Conservation (phyloP, 1,139 yeast genomes). For the Geotrichum siamense region DNA sequence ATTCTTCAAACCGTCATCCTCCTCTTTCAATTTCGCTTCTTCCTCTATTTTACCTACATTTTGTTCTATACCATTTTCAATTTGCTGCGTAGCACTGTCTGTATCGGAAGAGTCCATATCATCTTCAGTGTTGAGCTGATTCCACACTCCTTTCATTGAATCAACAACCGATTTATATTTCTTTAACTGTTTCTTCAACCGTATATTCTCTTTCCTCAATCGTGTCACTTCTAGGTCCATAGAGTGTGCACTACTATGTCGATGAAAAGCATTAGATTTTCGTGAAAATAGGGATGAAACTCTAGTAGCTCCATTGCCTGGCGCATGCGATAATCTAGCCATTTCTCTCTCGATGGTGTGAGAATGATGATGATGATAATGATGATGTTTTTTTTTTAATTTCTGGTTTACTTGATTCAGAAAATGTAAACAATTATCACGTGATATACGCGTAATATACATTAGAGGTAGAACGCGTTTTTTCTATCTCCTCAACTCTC, state of each 20-base stretch:
- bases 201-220: background rate
- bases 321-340: conserved; percentile 1
- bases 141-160: background rate
- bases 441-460: no score
- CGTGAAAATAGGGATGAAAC: conserved; percentile 1
- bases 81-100: background rate
- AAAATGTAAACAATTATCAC: no score
- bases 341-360: no score
- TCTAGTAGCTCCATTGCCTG: background rate
- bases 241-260: background rate
- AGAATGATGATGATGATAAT: no score
- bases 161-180: background rate
- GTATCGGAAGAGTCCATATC: background rate
- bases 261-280: background rate
- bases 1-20: background rate
- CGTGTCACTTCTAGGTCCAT: background rate
- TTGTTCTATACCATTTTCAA: background rate
- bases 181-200: background rate
- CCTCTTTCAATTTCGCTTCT: background rate
- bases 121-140: background rate
- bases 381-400: no score
- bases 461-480: no score
- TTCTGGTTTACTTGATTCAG: no score
- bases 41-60: background rate
- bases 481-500: no score